Percentiles rank a stretch among this genome's conserved stretches.
Evolutionary conservation across 202 grass and related monocot species (phyloP).

Genomic region (Setaria italica): DNA sequence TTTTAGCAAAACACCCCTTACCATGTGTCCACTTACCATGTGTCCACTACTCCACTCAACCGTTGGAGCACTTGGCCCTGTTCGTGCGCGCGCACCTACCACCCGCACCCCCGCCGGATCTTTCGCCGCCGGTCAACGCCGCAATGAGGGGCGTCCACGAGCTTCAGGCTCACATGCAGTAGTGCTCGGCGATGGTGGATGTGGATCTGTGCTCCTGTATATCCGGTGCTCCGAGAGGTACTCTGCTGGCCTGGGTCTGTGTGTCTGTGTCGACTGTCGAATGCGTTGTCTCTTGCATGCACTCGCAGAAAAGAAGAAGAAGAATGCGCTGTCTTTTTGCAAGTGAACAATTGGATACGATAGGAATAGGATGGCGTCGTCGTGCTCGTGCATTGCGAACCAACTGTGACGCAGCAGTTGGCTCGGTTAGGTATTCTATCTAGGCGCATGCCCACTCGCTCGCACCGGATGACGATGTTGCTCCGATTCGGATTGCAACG

Average conservation of each 20-base stretch:
- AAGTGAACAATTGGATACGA: background rate
- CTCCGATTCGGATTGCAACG: background rate
- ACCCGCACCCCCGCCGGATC: background rate
- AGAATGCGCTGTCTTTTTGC: background rate
- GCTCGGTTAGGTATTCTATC: background rate
- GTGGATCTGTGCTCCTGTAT: background rate
- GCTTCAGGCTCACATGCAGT: background rate
- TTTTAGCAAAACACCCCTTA: too few relatives aligned
- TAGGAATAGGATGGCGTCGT: too few relatives aligned
- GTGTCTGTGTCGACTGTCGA: background rate
- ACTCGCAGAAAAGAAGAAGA: background rate
- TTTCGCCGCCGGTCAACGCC: conserved; percentile 4
- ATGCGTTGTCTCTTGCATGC: background rate
- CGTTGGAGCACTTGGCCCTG: background rate
- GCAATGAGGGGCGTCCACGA: background rate
- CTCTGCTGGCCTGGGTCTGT: background rate
- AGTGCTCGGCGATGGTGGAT: background rate
- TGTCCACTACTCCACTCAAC: background rate
- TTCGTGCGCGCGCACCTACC: conserved; percentile 2
- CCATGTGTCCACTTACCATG: background rate
- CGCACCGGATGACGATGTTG: background rate
- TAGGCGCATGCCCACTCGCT: background rate
- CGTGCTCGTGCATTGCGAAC: background rate
- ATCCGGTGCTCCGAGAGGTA: background rate
- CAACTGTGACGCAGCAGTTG: conserved; percentile 21